Evolutionary conservation across 2,329 filamentous ascomycete genomes (phyloP).

Genomic region (Aspergillus candidus): DNA sequence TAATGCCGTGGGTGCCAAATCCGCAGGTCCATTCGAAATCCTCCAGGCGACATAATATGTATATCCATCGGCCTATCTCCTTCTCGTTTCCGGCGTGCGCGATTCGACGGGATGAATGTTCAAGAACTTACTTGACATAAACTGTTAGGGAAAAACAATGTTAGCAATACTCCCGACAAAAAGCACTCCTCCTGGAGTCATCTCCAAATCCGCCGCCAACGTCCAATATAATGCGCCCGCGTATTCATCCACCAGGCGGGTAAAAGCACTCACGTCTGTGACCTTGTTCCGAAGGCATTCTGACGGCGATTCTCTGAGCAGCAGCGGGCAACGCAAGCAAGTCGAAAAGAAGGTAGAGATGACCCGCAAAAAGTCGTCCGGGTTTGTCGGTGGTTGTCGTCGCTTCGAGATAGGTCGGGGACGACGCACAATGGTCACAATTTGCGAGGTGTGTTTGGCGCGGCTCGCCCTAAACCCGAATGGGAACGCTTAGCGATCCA

Average conservation of each 20-base stretch:
- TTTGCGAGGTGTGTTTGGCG: slow-evolving; percentile 34
- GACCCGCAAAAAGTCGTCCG: slow-evolving; percentile 38
- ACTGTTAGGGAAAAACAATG: slow-evolving; percentile 47
- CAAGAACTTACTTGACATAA: slow-evolving; percentile 77
- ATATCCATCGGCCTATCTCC: neutral
- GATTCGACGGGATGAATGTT: slow-evolving; percentile 18
- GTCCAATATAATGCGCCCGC: slow-evolving; percentile 8
- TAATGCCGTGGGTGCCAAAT: slow-evolving; percentile 9
- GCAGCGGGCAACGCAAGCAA: slow-evolving; percentile 37
- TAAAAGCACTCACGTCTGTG: slow-evolving; percentile 69
- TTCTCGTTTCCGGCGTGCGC: slow-evolving; percentile 17
- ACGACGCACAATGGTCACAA: slow-evolving; percentile 34
- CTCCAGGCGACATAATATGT: no score
- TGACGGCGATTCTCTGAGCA: slow-evolving; percentile 50
- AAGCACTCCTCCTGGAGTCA: slow-evolving; percentile 5
- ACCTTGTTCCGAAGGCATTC: slow-evolving; percentile 82
- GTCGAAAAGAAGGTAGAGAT: slow-evolving; percentile 38
- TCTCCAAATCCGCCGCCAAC: slow-evolving; percentile 7
- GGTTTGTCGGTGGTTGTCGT: slow-evolving; percentile 38
- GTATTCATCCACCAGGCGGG: slow-evolving; percentile 14
- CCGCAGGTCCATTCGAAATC: slow-evolving; percentile 1
- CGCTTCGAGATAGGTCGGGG: slow-evolving; percentile 30
- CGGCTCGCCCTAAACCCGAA: slow-evolving; percentile 31
- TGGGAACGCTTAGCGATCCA: slow-evolving; percentile 32
- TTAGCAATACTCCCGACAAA: slow-evolving; percentile 23